Conservation (phyloP, 192 early-diverging fungal species). For the Neocallimastix lanati region DNA sequence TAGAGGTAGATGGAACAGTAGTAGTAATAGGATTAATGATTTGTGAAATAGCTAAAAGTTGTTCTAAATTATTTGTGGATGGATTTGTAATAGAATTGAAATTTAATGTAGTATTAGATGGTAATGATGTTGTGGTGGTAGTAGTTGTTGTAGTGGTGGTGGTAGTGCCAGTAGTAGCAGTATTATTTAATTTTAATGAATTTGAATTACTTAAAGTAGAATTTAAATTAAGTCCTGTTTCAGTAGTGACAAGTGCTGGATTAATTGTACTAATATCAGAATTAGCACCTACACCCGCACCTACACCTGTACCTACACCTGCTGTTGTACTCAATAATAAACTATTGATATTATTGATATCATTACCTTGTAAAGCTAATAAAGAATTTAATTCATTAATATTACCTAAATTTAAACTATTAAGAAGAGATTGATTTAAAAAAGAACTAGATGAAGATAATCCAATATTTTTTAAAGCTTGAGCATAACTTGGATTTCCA, state of each 20-base stretch:
- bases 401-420: background rate
- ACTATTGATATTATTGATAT: too few species aligned
- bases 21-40: background rate
- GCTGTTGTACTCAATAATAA: too few species aligned
- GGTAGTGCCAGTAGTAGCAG: too few species aligned
- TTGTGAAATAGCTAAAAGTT: background rate
- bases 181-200: background rate
- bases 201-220: background rate
- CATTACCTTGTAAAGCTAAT: background rate
- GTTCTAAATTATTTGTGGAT: background rate
- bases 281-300: too few species aligned
- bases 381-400: background rate
- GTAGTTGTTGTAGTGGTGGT: too few species aligned
- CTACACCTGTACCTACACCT: too few species aligned
- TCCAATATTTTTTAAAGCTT: background rate
- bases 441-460: background rate
- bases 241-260: background rate
- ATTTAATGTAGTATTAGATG: background rate
- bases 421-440: background rate
- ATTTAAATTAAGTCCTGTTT: background rate
- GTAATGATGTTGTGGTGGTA: background rate
- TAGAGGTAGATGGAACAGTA: background rate
- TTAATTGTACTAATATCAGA: background rate
- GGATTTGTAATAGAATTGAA: background rate
- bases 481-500: background rate